phyloP scores from a whole-genome alignment of 2,329 filamentous ascomycete species.

The Claviceps cyperi region DNA sequence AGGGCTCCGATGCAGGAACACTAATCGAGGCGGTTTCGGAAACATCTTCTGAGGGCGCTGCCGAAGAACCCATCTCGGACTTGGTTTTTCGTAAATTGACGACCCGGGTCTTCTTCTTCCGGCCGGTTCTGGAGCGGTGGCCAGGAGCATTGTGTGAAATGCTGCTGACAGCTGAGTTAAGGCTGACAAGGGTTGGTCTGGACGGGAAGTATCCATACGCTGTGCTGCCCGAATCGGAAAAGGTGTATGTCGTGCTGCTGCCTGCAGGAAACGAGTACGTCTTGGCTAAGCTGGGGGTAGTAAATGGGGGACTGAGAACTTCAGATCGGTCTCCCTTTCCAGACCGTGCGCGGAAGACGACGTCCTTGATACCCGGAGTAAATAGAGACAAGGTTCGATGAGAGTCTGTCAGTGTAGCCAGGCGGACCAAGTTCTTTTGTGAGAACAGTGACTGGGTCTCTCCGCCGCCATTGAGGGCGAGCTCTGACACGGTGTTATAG shows the following conservation, averaged over 20 bases:
- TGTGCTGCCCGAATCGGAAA: slow-evolving; percentile 55
- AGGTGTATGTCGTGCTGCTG: slow-evolving; percentile 53
- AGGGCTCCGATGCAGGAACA: slow-evolving; percentile 46
- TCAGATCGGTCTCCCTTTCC: slow-evolving; percentile 60
- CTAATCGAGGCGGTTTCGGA: slow-evolving; percentile 42
- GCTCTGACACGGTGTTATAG: slow-evolving; percentile 56
- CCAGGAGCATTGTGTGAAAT: slow-evolving; percentile 48
- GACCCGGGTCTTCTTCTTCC: slow-evolving; percentile 73
- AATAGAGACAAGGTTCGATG: slow-evolving; percentile 84
- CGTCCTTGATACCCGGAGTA: slow-evolving; percentile 78
- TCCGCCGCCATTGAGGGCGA: slow-evolving; percentile 64
- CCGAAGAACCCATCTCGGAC: slow-evolving; percentile 36
- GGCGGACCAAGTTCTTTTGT: slow-evolving; percentile 76
- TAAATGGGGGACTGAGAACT: slow-evolving; percentile 29
- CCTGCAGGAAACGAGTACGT: slow-evolving; percentile 47
- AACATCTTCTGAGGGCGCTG: slow-evolving; percentile 30
- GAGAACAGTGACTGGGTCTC: slow-evolving; percentile 87
- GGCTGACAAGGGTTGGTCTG: slow-evolving; percentile 50
- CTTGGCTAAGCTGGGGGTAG: slow-evolving; percentile 42
- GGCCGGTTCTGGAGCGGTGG: slow-evolving; percentile 44
- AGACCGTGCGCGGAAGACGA: slow-evolving; percentile 86
- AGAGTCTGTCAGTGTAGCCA: slow-evolving; percentile 73
- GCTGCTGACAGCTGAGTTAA: slow-evolving; percentile 46
- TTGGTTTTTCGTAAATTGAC: slow-evolving; percentile 62
- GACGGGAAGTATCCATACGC: slow-evolving; percentile 49